Evolutionary conservation across 805 yeast species (phyloP), one percentile per base, ranked within the genome.

Genomic region (Wickerhamiella domercqiae): DNA sequence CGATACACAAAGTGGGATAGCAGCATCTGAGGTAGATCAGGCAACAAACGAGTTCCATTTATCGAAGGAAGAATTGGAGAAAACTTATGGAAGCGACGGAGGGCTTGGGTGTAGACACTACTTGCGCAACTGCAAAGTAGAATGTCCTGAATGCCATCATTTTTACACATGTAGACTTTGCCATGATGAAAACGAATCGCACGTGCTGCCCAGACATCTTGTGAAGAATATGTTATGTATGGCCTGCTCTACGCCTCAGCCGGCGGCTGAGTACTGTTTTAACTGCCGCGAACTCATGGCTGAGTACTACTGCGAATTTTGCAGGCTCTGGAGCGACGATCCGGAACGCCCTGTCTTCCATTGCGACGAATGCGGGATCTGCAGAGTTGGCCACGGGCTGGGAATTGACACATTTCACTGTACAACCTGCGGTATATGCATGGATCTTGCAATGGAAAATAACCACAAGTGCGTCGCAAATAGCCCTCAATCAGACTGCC

Each of bases 331-430:
- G 63, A 95, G 84, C 53, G 77, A 78, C 52, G 74, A 70, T 35
- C 63, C 71, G 6, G 61, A 66, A 31, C 83, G 82, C 51, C 78
- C 78, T 44, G 84, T 86, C 18, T 86, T 84, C 52, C 97, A 86
- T 54, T 86, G 97, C 56, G 81, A 75, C 48, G 79, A 76, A 48
- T 86, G 97, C 61, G 94, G 94, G 0, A 83, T 87, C 38, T 86
- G 97, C 55, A 68, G 96, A 11, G 63, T 87, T 7, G 97, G 97
- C 2, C 63, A 78, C 19, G 96, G 96, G 0, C 58, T 83, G 17
- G 90, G 82, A 14, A 77, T 78, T 46, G 96, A 86, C 56, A 84
- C 78, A 49, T 83, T 82, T 62, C 97, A 86, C 54, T 86, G 97
- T 59, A 72, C 78, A 47, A 75, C 75, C 16, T 86, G 97, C 59